These are phyloP conservation scores for Penicillium freii DNA, from an alignment of 2,329 filamentous ascomycete genomes.

Conservation along the genomic window DNA sequence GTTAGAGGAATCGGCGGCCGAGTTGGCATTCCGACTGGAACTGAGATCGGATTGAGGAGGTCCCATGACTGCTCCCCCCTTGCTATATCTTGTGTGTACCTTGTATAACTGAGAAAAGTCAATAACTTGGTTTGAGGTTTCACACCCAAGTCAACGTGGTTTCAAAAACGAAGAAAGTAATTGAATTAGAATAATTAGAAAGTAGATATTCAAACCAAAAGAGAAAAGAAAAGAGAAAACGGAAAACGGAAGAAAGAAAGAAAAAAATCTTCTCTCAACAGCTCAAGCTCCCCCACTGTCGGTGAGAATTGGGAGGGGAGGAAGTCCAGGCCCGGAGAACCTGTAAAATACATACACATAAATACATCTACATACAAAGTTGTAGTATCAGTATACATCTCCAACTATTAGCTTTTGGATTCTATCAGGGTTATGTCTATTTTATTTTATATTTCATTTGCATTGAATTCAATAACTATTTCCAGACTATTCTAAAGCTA, in stretches of 20 bases:
- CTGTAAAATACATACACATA: background rate
- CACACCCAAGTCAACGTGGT: background rate
- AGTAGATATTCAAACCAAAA: background rate
- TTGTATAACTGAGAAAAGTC: background rate
- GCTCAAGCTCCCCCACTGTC: background rate
- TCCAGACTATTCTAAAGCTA: too few species aligned
- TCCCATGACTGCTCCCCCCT: constrained; percentile 20
- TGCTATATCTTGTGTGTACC: background rate
- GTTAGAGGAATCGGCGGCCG: constrained; percentile 9
- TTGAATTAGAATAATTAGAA: background rate
- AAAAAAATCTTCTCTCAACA: background rate
- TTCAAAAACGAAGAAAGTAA: background rate
- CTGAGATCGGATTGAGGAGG: constrained; percentile 17
- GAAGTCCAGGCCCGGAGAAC: background rate
- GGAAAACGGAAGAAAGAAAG: background rate
- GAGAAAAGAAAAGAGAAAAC: background rate
- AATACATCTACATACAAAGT: background rate
- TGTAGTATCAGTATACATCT: background rate
- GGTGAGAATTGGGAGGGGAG: background rate
- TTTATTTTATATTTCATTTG: too few species aligned
- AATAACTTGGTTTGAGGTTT: background rate
- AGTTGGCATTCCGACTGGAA: constrained; percentile 24
- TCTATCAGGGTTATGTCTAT: too few species aligned
- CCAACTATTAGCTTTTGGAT: background rate
- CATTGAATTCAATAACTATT: too few species aligned